Base-by-base conservation (phyloP, 108 stramenopile genomes). In the Stephanodiscus minutulus region DNA sequence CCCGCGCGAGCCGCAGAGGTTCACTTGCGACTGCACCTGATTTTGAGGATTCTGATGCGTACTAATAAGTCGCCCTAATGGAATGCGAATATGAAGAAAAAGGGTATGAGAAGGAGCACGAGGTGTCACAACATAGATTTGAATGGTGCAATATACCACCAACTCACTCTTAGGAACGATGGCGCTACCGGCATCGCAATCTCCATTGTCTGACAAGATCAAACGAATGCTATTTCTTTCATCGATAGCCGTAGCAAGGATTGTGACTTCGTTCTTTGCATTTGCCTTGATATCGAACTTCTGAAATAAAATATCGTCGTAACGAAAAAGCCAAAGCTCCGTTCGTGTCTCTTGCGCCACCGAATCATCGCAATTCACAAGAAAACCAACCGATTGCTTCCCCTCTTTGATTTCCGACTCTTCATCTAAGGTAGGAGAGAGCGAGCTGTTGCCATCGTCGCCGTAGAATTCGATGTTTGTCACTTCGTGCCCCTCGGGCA, bases 391-490 rank as follows among this genome's bases (percentile, higher is more conserved):
- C 25, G 82, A 76, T 63, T 91, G 91, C 39, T 84, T 61, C 7
- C 86, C 85, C 66, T 89, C 91, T 48, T 76, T 81, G 55, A 76
- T 74, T n/a, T 86, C 87, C 6, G 62, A 67, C 54, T 66, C 69
- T 13, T 72, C 52, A 60, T 76, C 47, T 28, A 72, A 50, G 22
- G 82, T 86, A 29, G 87, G 82, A 48, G 86, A 83, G 33, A 86
- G 72, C 7, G 80, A 72, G 36, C 85, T 89, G 63, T 86, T 83
- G 3, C 91, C 91, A 64, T 90, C 87, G 48, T 92, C 89, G 9
- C 89, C 79, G 57, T 93, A 93, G 63, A 93, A 90, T 24, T 53
- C 79, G 21, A 86, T 67, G n/a, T 83, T 79, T 25, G 3, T 61
- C 35, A 83, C 66, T 61, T 66, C 58, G 37, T 52, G 67, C 21